Percentiles rank a stretch among this genome's conserved stretches.
Evolutionary conservation across 305 asterid genomes (phyloP).

Genomic region (Fraxinus angustifolia): DNA sequence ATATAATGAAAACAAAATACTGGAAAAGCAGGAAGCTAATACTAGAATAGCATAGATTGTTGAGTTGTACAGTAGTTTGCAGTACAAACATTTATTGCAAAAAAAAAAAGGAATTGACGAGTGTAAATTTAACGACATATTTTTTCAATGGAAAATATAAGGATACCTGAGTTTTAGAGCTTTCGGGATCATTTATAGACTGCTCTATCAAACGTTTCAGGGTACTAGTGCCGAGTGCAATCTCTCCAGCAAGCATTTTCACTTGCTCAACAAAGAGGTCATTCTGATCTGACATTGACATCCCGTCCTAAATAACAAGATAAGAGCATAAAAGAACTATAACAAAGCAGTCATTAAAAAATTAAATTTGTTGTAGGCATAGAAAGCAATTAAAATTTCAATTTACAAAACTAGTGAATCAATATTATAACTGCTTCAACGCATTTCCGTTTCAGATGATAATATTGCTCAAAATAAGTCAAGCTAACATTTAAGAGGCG

Average conservation of each 20-base stretch:
- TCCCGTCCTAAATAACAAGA: constrained; percentile 54
- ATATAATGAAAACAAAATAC: background rate
- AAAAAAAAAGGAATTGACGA: background rate
- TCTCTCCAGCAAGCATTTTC: constrained; percentile 99
- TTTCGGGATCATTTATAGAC: constrained; percentile 77
- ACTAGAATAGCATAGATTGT: background rate
- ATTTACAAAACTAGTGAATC: background rate
- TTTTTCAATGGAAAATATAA: constrained; percentile 8
- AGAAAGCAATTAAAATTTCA: background rate
- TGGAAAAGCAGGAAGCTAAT: background rate
- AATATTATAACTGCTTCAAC: constrained; percentile 6
- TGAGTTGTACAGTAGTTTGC: background rate
- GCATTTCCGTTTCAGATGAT: constrained; percentile 7
- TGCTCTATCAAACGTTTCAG: constrained; percentile 86
- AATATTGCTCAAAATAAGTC: constrained; percentile 13
- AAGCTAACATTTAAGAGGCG: constrained; percentile 14
- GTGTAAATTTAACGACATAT: background rate
- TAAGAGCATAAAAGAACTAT: constrained; percentile 6
- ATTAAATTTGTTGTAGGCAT: background rate
- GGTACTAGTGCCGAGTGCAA: constrained; percentile 91
- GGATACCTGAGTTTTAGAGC: constrained; percentile 69
- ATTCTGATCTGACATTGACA: constrained; percentile 78
- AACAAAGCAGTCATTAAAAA: background rate
- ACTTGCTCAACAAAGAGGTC: constrained; percentile 95
- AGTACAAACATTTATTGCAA: background rate